Evolutionary conservation across 768 basidiomycete genomes (phyloP).

Genomic region (Russula ochroleuca): DNA sequence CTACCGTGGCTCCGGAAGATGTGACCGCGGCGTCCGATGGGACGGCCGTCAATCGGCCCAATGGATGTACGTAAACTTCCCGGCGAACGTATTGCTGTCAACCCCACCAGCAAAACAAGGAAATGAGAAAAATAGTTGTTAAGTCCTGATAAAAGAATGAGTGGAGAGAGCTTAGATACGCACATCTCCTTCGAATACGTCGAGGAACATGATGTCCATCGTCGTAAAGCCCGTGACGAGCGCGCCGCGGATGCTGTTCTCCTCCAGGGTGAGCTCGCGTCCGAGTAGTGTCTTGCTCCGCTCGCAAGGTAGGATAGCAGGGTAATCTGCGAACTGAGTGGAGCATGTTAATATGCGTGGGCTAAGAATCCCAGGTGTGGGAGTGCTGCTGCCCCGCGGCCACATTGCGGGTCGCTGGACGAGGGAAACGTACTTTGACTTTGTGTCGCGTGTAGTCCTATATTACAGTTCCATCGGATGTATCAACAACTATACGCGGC

Average conservation of each 20-base stretch:
- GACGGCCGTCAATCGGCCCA: constrained; percentile 41
- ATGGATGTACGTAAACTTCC: constrained; percentile 50
- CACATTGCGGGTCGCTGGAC: not conserved
- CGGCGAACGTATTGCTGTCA: constrained; percentile 68
- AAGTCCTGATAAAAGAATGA: not conserved
- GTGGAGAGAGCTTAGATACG: constrained; percentile 29
- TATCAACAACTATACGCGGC: not conserved
- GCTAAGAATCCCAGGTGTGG: not conserved
- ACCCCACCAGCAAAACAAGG: not conserved
- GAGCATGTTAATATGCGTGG: not conserved
- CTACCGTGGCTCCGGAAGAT: constrained; percentile 14
- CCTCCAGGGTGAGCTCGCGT: constrained; percentile 51
- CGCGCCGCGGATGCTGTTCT: constrained; percentile 71
- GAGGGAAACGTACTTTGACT: constrained; percentile 49
- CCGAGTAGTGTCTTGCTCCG: constrained; percentile 39
- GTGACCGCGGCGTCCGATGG: constrained; percentile 20
- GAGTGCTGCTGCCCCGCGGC: not conserved
- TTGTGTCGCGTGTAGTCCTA: constrained; percentile 81
- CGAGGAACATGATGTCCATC: constrained; percentile 63
- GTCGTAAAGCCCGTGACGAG: constrained; percentile 66
- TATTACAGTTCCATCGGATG: too few relatives aligned
- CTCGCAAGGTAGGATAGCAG: constrained; percentile 66
- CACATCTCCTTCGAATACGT: constrained; percentile 80
- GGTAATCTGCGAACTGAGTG: constrained; percentile 66
- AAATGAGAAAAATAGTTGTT: not conserved